Evolutionary conservation across 176 grass and related monocot genomes (phyloP).

Genomic region (Pharus latifolius): DNA sequence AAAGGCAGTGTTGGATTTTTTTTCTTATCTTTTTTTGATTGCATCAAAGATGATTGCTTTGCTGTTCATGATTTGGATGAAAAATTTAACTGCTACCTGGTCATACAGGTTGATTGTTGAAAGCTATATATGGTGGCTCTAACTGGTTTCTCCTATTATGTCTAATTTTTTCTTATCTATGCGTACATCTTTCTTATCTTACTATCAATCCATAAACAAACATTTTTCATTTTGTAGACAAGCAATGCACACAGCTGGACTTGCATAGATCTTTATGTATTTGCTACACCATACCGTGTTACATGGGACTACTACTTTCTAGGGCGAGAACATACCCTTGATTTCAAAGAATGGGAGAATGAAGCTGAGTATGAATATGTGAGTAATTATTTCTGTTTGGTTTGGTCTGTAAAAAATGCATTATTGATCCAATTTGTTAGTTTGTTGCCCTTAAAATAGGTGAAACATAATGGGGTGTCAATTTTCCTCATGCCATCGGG

Average conservation of each 20-base stretch:
- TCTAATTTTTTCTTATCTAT: not conserved
- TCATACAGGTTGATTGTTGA: too few relatives aligned
- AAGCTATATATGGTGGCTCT: not conserved
- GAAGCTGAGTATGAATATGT: constrained; percentile 91
- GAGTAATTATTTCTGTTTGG: constrained; percentile 20
- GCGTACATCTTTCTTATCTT: not conserved
- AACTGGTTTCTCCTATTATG: not conserved
- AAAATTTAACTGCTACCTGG: not conserved
- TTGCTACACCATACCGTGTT: constrained; percentile 87
- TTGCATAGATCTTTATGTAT: constrained; percentile 91
- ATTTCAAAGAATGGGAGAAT: constrained; percentile 86
- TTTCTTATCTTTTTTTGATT: not conserved
- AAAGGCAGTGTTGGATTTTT: not conserved
- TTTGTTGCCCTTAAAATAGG: constrained; percentile 40
- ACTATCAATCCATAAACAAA: not conserved
- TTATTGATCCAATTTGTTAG: not conserved
- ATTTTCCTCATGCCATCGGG: constrained; percentile 98
- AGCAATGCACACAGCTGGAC: constrained; percentile 89
- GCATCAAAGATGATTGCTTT: not conserved
- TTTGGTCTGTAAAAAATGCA: not conserved
- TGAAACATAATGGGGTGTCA: constrained; percentile 85
- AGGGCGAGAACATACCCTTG: constrained; percentile 80
- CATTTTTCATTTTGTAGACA: constrained; percentile 31
- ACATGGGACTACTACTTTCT: constrained; percentile 97
- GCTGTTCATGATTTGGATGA: not conserved